Base-by-base conservation (phyloP, 1,284 basidiomycete species). In the Trametes versicolor region DNA sequence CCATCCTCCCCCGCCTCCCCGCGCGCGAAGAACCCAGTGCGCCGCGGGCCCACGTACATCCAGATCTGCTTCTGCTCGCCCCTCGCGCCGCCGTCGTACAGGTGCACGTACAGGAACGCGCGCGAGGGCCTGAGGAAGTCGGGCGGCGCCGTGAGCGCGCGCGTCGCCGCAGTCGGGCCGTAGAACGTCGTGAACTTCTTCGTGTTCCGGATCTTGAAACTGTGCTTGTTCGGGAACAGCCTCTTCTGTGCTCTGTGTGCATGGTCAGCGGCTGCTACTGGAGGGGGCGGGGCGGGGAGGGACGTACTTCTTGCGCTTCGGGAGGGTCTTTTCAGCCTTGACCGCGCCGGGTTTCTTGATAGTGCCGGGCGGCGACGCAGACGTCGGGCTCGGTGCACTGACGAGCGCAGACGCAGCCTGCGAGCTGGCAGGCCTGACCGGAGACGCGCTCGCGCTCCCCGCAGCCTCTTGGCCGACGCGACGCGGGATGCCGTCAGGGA, bases 81-180 rank as follows among this genome's bases (percentile, higher is more conserved):
- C 37, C 13, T 25, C 8, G 19, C 34, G 47, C 47, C 56, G 12
- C 3, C 21, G 15, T 4, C 8, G 56, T 55, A 27, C 29, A 32
- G 43, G 56, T 67, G 65, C 27, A 67, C 59, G 56, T 67, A 64
- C 10, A 67, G 51, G 19, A n/a, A 15, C n/a, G 32, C 51, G 55
- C 51, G 62, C 41, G 13, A 6, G 41, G 62, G 55, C 36, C 29
- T 47, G 36, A 64, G 65, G 32, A 56, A 34, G n/a, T 29, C 19
- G 1, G 59, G 62, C 10, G 54, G 58, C n/a, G 54, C 55, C 32
- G 21, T n/a, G 45, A 64, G 45, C 51, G 55, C 36, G 21, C 17
- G 12, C 17, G 13, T 21, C 32, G 58, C 55, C 55, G 32, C 21
- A 23, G 53, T 58, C 53, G 51, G 34, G 55, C 39, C 41, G 58